Evolutionary conservation across 805 yeast genomes (phyloP).

Genomic region (Metschnikowia orientalis): DNA sequence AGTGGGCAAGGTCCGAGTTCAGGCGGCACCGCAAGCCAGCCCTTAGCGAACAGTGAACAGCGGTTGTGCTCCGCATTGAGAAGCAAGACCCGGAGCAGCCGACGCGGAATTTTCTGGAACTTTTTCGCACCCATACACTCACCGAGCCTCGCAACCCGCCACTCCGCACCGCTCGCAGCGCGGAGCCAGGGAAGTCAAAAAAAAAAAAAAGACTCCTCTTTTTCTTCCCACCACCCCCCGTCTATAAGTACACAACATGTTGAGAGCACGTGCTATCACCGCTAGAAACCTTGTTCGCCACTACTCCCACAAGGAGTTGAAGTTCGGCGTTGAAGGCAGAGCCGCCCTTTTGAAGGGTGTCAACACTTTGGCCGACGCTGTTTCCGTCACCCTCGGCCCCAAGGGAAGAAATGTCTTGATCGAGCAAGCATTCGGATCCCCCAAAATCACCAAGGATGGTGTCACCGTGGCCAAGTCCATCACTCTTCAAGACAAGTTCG

Average conservation of each 20-base stretch:
- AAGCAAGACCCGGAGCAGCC: no score
- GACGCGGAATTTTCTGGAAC: constrained; percentile 18
- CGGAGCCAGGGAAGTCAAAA: no score
- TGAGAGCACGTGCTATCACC: constrained; percentile 47
- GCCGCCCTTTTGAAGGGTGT: constrained; percentile 93
- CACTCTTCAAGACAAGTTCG: constrained; percentile 81
- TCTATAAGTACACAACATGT: constrained; percentile 27
- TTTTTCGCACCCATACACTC: constrained; percentile 12
- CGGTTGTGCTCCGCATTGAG: no score
- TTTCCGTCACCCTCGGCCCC: constrained; percentile 94
- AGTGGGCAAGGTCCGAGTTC: no score
- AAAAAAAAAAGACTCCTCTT: constrained; percentile 1
- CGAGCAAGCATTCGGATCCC: constrained; percentile 95
- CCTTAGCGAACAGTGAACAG: no score
- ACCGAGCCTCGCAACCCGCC: constrained; percentile 8
- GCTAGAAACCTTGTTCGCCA: constrained; percentile 43
- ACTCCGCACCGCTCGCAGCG: constrained; percentile 4
- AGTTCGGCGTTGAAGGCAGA: constrained; percentile 96
- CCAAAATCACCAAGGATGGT: constrained; percentile 98
- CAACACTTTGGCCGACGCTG: constrained; percentile 92
- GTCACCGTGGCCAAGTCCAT: constrained; percentile 92
- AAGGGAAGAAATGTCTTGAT: constrained; percentile 96
- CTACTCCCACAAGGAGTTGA: constrained; percentile 82
- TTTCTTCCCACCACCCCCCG: constrained; percentile 2
- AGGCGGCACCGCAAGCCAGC: no score